Evolutionary conservation across 2,329 filamentous ascomycete genomes (phyloP).

Genomic region (Talaromyces verruculosus): DNA sequence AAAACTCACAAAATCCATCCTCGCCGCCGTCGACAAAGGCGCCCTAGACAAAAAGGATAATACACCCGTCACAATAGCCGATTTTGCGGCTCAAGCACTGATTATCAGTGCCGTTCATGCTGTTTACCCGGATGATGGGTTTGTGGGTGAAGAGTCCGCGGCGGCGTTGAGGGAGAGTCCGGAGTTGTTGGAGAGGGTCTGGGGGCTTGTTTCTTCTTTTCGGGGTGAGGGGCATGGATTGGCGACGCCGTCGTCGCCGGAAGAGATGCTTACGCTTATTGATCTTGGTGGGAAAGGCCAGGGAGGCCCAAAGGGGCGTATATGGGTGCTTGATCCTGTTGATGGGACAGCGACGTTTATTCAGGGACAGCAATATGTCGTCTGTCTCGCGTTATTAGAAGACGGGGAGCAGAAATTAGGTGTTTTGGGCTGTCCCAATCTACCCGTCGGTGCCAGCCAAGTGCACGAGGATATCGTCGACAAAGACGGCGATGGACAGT

Average conservation of each 20-base stretch:
- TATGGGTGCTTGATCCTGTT: conserved; percentile 66
- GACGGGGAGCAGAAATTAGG: conserved; percentile 59
- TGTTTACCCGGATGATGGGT: conserved; percentile 56
- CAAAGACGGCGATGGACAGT: conserved; percentile 48
- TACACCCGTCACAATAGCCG: conserved; percentile 63
- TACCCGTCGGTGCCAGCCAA: neutral
- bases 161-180: conserved; percentile 53
- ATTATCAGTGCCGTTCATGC: conserved; percentile 58
- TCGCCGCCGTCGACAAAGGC: conserved; percentile 51
- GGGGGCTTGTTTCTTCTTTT: conserved; percentile 52
- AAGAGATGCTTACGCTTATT: conserved; percentile 63
- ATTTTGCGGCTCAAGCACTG: conserved; percentile 64
- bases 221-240: conserved; percentile 36
- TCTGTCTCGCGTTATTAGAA: conserved; percentile 60
- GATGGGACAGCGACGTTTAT: conserved; percentile 66
- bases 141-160: conserved; percentile 63
- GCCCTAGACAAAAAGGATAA: conserved; percentile 59
- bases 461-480: conserved; percentile 46
- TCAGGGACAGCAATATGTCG: conserved; percentile 61
- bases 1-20: conserved; percentile 57
- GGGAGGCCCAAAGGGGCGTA: conserved; percentile 42
- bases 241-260: conserved; percentile 45
- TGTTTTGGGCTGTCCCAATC: conserved; percentile 63
- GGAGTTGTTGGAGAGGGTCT: conserved; percentile 54
- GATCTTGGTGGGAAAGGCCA: conserved; percentile 55